These are phyloP conservation scores for Jatropha multifida DNA, from an alignment of 441 rosid genomes.

Conservation along the genomic window DNA sequence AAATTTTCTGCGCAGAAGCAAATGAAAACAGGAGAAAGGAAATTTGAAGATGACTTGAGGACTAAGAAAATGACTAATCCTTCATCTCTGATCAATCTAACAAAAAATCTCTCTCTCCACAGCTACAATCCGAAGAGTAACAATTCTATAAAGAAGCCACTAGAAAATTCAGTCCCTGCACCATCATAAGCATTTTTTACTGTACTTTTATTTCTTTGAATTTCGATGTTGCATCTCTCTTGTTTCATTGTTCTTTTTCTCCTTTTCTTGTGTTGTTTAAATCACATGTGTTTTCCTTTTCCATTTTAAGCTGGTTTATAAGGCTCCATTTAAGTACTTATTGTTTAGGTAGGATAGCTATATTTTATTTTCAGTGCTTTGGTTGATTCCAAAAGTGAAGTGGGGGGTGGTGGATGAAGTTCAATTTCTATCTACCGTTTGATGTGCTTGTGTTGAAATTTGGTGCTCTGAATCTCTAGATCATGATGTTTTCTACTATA, in stretches of 20 bases:
- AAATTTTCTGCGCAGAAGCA: constrained; percentile 19
- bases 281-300: not conserved
- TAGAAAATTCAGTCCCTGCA: constrained; percentile 24
- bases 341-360: not conserved
- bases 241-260: too few relatives aligned
- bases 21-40: constrained; percentile 19
- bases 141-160: constrained; percentile 24
- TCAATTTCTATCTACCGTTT: not conserved
- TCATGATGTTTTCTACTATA: too few relatives aligned
- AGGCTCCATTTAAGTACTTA: not conserved
- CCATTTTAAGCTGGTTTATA: not conserved
- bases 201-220: not conserved
- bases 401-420: not conserved
- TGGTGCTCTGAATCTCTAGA: not conserved
- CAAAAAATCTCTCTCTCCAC: constrained; percentile 53
- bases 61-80: constrained; percentile 18
- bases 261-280: too few relatives aligned
- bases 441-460: not conserved
- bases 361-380: not conserved
- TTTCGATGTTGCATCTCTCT: not conserved
- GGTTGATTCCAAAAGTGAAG: not conserved
- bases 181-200: constrained; percentile 22
- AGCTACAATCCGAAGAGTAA: constrained; percentile 28
- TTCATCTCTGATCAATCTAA: constrained; percentile 44
- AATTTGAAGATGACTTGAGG: constrained; percentile 25